Base-by-base conservation (phyloP, 495 filamentous ascomycete genomes). In the Tricharina praecox region DNA sequence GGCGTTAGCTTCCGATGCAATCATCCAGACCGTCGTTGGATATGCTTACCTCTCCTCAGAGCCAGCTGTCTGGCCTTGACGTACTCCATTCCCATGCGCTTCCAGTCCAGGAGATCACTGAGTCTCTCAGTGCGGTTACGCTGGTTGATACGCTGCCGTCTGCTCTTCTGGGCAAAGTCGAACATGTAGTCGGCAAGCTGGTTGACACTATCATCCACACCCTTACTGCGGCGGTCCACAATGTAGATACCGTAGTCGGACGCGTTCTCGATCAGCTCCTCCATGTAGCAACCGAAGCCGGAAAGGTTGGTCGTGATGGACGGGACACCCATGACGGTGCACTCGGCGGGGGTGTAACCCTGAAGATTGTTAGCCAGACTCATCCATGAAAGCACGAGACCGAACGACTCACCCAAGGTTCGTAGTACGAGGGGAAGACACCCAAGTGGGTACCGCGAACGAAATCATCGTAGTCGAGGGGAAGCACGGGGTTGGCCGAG, bases 231-330 rank as follows among this genome's bases (percentile, higher is more conserved):
- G 21, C 90, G 84, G 60, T 97, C 90, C 38, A 97, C 87, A 60
- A 97, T 96, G 67, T 95, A 95, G 64, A 97, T 97, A 42, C 90
- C 90, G 57, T 97, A 97, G 64, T 97, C 90, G 30, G 77, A 79
- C 28, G 90, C 90, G 61, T 96, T 97, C 64, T 96, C 90, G 53
- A 97, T 95, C 53, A 97, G 68, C 61, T 97, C 90, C 64, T 97
- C 90, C 90, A 97, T 97, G 62, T 97, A 97, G 64, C 90, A 97
- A 32, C 90, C 90, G 53, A 97, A 97, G 5, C 90, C 90, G 19
- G 90, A 95, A 5, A 97, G 70, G 56, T 97, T 97, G 8, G 90
- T 97, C 4, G 90, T 96, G 66, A 97, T 97, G 64, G 84, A 93
- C 15, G 90, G 90, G 42, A 97, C 88, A 52, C 90, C 90, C 90